Conservation (phyloP, 1,284 basidiomycete species). For the Earliella scabrosa region DNA sequence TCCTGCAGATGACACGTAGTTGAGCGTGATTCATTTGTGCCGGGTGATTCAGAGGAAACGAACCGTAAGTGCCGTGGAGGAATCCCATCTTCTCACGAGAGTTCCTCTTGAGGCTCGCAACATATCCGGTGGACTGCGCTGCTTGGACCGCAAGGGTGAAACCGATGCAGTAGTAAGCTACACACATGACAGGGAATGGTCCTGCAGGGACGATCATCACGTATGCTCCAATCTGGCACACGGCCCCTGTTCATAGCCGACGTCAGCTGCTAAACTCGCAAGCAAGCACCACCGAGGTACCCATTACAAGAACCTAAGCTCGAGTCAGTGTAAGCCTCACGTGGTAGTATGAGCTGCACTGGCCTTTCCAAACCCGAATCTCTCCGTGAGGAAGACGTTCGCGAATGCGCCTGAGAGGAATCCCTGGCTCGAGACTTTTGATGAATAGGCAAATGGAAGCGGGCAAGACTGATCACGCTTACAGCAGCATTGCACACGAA, state of each 20-base stretch:
- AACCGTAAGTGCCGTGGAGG: constrained; percentile 38
- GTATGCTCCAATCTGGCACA: constrained; percentile 51
- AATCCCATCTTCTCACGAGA: constrained; percentile 41
- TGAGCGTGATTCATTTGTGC: not conserved
- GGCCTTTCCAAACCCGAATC: constrained; percentile 64
- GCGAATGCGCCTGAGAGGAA: constrained; percentile 52
- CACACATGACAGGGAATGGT: constrained; percentile 43
- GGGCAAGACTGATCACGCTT: constrained; percentile 2
- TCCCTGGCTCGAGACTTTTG: constrained; percentile 40
- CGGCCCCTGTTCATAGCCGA: constrained; percentile 35
- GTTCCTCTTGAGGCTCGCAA: constrained; percentile 28
- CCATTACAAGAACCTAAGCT: constrained; percentile 41
- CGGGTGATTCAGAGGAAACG: constrained; percentile 3
- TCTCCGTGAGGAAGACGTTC: constrained; percentile 58
- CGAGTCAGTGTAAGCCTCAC: not conserved
- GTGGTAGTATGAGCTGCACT: not conserved
- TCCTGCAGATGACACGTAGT: constrained; percentile 37
- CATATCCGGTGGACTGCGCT: constrained; percentile 36
- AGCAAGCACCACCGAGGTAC: constrained; percentile 23
- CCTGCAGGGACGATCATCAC: constrained; percentile 55
- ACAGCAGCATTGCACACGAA: constrained; percentile 60
- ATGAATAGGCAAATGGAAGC: too few species aligned
- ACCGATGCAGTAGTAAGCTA: constrained; percentile 22
- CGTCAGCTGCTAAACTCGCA: not conserved
- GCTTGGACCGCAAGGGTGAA: constrained; percentile 28